Evolutionary conservation across 495 filamentous ascomycete species (phyloP), one percentile per base, ranked within the genome.

Genomic region (Aspergillus sparsus): DNA sequence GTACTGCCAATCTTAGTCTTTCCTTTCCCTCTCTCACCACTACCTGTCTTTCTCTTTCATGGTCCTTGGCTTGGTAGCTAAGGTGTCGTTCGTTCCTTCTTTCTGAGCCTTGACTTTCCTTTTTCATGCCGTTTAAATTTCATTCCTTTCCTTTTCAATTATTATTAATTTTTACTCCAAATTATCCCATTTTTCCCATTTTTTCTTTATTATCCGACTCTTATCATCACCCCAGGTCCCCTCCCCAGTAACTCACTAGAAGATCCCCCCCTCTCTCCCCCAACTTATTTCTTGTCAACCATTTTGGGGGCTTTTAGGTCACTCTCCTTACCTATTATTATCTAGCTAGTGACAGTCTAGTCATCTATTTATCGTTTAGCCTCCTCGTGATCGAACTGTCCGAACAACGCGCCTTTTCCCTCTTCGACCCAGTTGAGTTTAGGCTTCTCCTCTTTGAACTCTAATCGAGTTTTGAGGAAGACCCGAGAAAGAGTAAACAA

Each of bases 31-130:
- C 33, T 36, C 34, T 36, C 39, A 49, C 52, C 39, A 56, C 39
- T 44, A 18, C 36, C 31, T 46, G 15, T 41, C 16, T 15, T 49
- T 39, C 27, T 16, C 44, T 32, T 39, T 9, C 27, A 46, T 66
- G 60, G 63, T 66, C 59, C 57, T 49, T 35, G 53, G 63, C 63
- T 59, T 65, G 45, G 63, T 65, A 59, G 63, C 63, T 62, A 55
- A 63, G 64, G 57, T 53, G 61, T 63, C 60, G 64, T 66, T 63
- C 63, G 60, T 56, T 66, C 64, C 60, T 66, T 66, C 53, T 53
- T 51, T 32, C 35, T 34, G 13, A 18, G 46, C 36, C 11, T 50
- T 54, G 34, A 41, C 45, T 42, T 41, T 61, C 34, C 35, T 49
- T 49, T 56, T 51, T 50, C 11, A 41, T 37, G 41, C 35, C 15